Evolutionary conservation across 2,329 filamentous ascomycete species (phyloP).

Genomic region (Bipolaris zeicola): DNA sequence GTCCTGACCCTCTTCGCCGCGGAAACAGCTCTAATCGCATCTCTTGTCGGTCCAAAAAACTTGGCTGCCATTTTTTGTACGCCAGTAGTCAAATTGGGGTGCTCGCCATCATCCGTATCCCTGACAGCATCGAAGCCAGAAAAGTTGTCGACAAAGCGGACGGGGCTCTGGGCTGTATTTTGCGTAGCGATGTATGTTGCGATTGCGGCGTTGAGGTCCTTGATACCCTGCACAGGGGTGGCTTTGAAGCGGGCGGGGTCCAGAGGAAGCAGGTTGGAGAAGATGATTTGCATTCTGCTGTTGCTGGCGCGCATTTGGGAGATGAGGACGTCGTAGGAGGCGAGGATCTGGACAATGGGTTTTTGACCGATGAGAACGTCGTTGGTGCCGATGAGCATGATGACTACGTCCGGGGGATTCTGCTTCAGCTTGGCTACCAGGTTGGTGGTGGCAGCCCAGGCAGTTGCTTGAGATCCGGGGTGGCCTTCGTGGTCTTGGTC

Average conservation of each 20-base stretch:
- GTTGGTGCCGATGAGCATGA: constrained; percentile 56
- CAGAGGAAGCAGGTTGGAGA: constrained; percentile 40
- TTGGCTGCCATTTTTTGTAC: constrained; percentile 39
- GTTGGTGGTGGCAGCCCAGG: constrained; percentile 48
- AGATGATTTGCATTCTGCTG: constrained; percentile 48
- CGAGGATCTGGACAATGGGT: constrained; percentile 40
- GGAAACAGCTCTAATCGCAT: constrained; percentile 24
- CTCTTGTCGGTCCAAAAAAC: constrained; percentile 30
- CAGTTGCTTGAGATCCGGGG: constrained; percentile 49
- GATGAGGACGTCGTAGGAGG: constrained; percentile 48
- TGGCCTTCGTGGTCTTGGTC: constrained; percentile 56
- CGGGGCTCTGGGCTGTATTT: constrained; percentile 27
- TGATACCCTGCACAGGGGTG: constrained; percentile 23
- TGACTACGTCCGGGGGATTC: constrained; percentile 51
- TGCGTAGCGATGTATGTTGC: constrained; percentile 28
- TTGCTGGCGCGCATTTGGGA: constrained; percentile 53
- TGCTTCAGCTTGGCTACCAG: constrained; percentile 49
- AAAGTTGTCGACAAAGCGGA: constrained; percentile 40
- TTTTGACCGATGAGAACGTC: constrained; percentile 49
- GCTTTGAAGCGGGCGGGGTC: constrained; percentile 32
- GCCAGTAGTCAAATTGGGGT: constrained; percentile 37
- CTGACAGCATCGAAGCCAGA: constrained; percentile 35
- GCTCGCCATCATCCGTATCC: constrained; percentile 44
- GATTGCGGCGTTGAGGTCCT: constrained; percentile 24
- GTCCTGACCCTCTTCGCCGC: constrained; percentile 9